A percentile compares a stretch with the other conserved stretches of the same genome.
These are phyloP conservation scores for Linnemannia exigua DNA, from an alignment of 192 early-diverging fungal species.

Conservation along the genomic window DNA sequence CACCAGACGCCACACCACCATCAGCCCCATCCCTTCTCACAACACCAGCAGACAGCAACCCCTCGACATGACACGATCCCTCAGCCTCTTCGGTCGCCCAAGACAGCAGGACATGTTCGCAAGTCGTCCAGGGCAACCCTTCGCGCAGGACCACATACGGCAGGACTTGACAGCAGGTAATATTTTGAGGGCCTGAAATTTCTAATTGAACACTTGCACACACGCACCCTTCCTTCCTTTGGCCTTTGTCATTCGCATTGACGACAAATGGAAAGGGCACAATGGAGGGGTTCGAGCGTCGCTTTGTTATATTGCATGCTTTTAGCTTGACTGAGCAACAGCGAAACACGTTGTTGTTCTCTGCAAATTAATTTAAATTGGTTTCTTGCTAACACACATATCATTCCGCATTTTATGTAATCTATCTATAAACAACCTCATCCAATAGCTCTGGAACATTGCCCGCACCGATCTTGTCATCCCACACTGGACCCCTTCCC, in stretches of 20 bases:
- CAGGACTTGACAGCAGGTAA: conserved; percentile 41
- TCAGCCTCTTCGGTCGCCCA: conserved; percentile 44
- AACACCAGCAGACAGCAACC: conserved; percentile 15
- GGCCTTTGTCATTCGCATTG: not conserved
- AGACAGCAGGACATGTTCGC: conserved; percentile 30
- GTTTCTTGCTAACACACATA: not conserved
- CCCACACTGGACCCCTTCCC: conserved; percentile 56
- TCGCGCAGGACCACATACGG: conserved; percentile 35
- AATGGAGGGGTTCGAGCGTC: not conserved
- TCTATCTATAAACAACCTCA: not conserved
- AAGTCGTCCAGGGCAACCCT: conserved; percentile 33
- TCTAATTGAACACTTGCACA: conserved; percentile 3
- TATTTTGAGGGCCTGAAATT: not conserved
- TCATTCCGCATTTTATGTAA: not conserved
- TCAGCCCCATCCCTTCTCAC: conserved; percentile 44
- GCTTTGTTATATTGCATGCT: not conserved
- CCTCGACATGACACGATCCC: conserved; percentile 30
- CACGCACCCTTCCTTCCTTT: no score
- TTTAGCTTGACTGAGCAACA: not conserved
- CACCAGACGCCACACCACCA: conserved; percentile 32
- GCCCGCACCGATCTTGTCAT: conserved; percentile 52
- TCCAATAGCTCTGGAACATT: conserved; percentile 41
- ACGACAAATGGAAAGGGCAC: not conserved
- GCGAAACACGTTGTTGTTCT: not conserved
- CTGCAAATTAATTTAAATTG: conserved; percentile 8